These are phyloP conservation scores for Westerdykella sp. DNA, from an alignment of 2,329 filamentous ascomycete species.

Conservation along the genomic window DNA sequence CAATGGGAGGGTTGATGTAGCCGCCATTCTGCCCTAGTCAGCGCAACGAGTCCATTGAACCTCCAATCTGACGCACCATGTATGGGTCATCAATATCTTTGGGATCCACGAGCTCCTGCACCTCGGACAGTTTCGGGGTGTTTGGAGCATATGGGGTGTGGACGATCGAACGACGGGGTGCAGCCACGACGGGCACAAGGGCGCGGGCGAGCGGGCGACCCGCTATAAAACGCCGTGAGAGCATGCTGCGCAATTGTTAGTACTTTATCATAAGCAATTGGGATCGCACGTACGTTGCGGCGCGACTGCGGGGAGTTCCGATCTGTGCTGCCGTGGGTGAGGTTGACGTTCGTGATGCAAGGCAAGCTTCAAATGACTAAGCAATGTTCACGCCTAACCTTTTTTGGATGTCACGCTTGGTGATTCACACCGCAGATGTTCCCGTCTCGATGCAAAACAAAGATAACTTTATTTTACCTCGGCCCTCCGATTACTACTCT, in stretches of 20 bases:
- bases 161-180: slow-evolving; percentile 12
- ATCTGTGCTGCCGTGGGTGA: slow-evolving; percentile 4
- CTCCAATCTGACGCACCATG: slow-evolving; percentile 50
- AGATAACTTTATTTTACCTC: neutral
- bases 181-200: slow-evolving; percentile 23
- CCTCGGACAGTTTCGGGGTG: slow-evolving; percentile 23
- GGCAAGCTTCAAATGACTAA: slow-evolving; percentile 11
- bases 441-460: slow-evolving; percentile 2
- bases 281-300: slow-evolving; percentile 23
- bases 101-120: slow-evolving; percentile 52
- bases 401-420: no score
- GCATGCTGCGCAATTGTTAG: slow-evolving; percentile 36
- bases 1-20: slow-evolving; percentile 68
- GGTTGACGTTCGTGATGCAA: slow-evolving; percentile 29
- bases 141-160: slow-evolving; percentile 1
- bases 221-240: slow-evolving; percentile 39
- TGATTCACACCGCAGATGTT: neutral
- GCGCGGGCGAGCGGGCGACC: slow-evolving; percentile 38
- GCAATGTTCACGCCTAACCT: neutral
- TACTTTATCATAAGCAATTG: slow-evolving; percentile 33
- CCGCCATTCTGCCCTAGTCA: slow-evolving; percentile 63
- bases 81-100: slow-evolving; percentile 41
- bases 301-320: slow-evolving; percentile 15
- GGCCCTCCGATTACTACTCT: no score
- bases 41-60: slow-evolving; percentile 1